These are phyloP conservation scores for Fusarium tupiense DNA, from an alignment of 2,329 filamentous ascomycete species.

Conservation along the genomic window DNA sequence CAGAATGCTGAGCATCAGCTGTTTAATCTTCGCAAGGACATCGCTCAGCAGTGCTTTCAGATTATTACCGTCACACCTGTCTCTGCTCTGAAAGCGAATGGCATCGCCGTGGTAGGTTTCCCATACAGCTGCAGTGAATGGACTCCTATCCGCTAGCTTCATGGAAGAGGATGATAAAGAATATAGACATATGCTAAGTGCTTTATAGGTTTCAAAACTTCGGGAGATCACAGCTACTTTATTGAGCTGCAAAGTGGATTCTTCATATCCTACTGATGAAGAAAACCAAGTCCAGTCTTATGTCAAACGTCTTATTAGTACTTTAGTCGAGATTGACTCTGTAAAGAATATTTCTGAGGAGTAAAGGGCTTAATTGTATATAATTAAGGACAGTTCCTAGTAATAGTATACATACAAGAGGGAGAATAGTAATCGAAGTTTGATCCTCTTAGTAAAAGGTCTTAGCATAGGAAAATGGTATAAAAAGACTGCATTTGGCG, in stretches of 20 bases:
- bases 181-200: neutral
- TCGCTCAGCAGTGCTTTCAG: neutral
- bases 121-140: neutral
- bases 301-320: neutral
- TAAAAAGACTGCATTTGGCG: neutral
- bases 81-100: neutral
- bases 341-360: neutral
- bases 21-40: neutral
- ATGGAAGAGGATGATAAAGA: neutral
- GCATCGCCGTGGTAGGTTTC: neutral
- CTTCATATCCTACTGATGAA: neutral
- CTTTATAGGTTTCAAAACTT: neutral
- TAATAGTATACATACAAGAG: neutral
- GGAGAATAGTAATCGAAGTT: neutral
- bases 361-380: fast-evolving
- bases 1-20: neutral
- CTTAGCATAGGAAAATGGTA: too few species aligned
- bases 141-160: neutral
- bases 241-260: neutral
- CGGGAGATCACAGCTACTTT: neutral
- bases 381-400: neutral
- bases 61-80: neutral
- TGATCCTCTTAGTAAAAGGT: too few species aligned
- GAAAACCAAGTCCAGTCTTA: neutral
- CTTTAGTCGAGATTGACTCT: neutral